Conservation (phyloP, 345 rosid genomes). For the Populus davidiana region DNA sequence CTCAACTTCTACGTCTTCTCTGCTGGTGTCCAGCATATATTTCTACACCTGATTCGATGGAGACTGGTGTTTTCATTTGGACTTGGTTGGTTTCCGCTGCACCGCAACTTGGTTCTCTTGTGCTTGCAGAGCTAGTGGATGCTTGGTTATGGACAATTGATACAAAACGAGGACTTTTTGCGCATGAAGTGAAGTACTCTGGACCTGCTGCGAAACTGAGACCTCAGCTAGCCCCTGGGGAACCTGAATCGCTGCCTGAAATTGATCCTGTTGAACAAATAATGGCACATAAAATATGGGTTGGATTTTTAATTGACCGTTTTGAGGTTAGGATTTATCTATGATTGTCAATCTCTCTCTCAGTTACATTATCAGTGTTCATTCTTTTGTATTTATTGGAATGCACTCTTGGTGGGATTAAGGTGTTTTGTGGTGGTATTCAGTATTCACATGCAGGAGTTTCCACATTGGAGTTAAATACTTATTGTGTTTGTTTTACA, state of each 20-base stretch:
- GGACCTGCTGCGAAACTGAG: constrained; percentile 95
- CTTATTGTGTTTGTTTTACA: background rate
- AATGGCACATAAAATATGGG: constrained; percentile 93
- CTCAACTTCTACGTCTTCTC: constrained; percentile 91
- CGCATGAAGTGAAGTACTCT: constrained; percentile 70
- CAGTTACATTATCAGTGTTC: background rate
- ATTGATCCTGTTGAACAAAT: constrained; percentile 86
- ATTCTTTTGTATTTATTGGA: background rate
- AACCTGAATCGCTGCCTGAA: constrained; percentile 69
- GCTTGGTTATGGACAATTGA: constrained; percentile 99
- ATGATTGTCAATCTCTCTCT: background rate
- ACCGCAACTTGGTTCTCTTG: constrained; percentile 85
- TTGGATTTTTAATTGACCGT: constrained; percentile 93
- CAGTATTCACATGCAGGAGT: background rate
- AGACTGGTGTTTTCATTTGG: constrained; percentile 96
- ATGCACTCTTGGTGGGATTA: background rate
- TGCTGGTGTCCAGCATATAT: constrained; percentile 99
- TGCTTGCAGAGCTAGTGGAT: constrained; percentile 98
- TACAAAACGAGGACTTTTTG: constrained; percentile 93
- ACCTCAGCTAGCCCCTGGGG: constrained; percentile 95
- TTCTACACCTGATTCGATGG: constrained; percentile 92
- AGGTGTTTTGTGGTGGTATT: background rate
- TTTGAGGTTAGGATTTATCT: constrained; percentile 69
- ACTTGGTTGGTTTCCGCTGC: constrained; percentile 99
- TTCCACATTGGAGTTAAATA: background rate